These are phyloP conservation scores for Trichosanthes truncata DNA, from an alignment of 306 rosid species.

Conservation along the genomic window DNA sequence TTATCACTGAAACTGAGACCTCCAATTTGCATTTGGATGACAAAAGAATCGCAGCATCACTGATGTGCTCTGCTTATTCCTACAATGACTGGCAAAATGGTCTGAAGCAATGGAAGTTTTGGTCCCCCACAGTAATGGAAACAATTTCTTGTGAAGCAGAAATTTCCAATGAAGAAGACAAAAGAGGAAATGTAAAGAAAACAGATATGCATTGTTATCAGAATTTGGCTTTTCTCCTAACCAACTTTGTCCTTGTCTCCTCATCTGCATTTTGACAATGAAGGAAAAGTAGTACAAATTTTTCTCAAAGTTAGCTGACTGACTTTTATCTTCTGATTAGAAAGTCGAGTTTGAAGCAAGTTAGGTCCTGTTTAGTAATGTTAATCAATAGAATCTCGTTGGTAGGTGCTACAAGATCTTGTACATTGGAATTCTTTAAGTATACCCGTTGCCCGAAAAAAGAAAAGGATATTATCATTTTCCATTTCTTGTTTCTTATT, in stretches of 20 bases:
- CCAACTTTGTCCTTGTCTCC: constrained; percentile 65
- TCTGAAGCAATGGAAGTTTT: constrained; percentile 1
- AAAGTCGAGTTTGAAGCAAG: not conserved
- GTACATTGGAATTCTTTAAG: not conserved
- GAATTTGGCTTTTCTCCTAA: constrained; percentile 30
- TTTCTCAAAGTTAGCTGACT: not conserved
- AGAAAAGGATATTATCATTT: not conserved
- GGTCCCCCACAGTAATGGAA: constrained; percentile 18
- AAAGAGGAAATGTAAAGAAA: constrained; percentile 26
- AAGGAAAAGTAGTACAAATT: not conserved
- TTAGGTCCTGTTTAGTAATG: not conserved
- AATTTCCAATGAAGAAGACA: constrained; percentile 34
- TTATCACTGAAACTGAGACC: not conserved
- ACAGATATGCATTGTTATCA: constrained; percentile 25
- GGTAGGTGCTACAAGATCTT: not conserved
- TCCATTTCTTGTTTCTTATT: not conserved
- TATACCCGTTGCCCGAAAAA: not conserved
- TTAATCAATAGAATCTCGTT: not conserved
- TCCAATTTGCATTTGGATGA: not conserved
- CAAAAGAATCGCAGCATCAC: constrained; percentile 2
- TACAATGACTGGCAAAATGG: not conserved
- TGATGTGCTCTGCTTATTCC: constrained; percentile 12
- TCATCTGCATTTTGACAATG: constrained; percentile 9
- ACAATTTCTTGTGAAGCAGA: constrained; percentile 11
- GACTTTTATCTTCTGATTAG: not conserved